phyloP scores from a whole-genome alignment of 2,329 filamentous ascomycete species.

The Rutstroemia sp. region DNA sequence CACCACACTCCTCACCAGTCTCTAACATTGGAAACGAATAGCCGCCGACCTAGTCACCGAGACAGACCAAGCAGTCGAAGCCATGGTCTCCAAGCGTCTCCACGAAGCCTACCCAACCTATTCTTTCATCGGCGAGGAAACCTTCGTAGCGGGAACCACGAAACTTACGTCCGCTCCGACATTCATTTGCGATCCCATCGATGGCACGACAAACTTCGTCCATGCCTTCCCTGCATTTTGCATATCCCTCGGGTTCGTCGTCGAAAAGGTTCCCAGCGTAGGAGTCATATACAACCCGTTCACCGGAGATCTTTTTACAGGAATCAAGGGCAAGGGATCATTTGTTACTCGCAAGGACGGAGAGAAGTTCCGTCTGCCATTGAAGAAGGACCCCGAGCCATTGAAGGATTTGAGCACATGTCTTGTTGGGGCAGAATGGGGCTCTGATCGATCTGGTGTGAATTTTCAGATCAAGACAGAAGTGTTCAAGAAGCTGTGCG shows the following conservation, averaged over 20 bases:
- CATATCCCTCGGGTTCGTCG: slow-evolving; percentile 66
- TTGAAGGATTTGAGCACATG: slow-evolving; percentile 53
- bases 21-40: slow-evolving; percentile 24
- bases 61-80: slow-evolving; percentile 58
- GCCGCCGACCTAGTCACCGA: slow-evolving; percentile 64
- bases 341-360: slow-evolving; percentile 39
- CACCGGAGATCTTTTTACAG: slow-evolving; percentile 61
- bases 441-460: slow-evolving; percentile 55
- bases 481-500: slow-evolving; percentile 56
- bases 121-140: slow-evolving; percentile 70
- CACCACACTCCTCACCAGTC: slow-evolving; percentile 2
- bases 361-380: slow-evolving; percentile 37
- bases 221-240: slow-evolving; percentile 69
- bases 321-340: slow-evolving; percentile 59
- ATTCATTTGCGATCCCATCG: slow-evolving; percentile 76
- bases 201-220: slow-evolving; percentile 77
- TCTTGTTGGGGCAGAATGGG: slow-evolving; percentile 69
- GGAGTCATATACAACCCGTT: slow-evolving; percentile 80
- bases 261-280: slow-evolving; percentile 53
- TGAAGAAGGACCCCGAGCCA: slow-evolving; percentile 43
- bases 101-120: slow-evolving; percentile 45
- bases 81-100: slow-evolving; percentile 49
- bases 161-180: slow-evolving; percentile 59
- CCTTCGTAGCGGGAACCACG: slow-evolving; percentile 58
- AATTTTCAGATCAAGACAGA: slow-evolving; percentile 65